Evolutionary conservation across 1,284 basidiomycete genomes (phyloP).

Genomic region (Ustilago esculenta): DNA sequence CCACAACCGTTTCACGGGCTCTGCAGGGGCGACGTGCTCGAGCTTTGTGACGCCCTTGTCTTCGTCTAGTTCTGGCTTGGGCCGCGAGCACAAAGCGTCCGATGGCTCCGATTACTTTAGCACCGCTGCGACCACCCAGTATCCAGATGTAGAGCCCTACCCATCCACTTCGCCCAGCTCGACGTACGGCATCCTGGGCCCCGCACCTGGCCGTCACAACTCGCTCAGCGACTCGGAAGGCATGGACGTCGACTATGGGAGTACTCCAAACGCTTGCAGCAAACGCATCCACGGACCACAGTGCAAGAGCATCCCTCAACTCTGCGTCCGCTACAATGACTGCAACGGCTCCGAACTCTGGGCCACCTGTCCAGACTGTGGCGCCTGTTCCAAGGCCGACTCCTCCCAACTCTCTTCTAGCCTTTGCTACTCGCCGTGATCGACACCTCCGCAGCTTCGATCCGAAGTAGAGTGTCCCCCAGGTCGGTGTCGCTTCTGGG

Average conservation of each 20-base stretch:
- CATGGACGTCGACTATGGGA: constrained; percentile 42
- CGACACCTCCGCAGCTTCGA: constrained; percentile 12
- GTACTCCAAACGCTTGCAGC: constrained; percentile 4
- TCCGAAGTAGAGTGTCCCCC: constrained; percentile 5
- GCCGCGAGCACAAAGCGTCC: constrained; percentile 27
- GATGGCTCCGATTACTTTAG: constrained; percentile 37
- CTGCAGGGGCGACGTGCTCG: not conserved
- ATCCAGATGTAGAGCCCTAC: constrained; percentile 35
- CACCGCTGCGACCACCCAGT: constrained; percentile 3
- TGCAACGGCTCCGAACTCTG: constrained; percentile 52
- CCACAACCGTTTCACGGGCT: constrained; percentile 19
- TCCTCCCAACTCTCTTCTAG: constrained; percentile 16
- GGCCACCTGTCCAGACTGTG: constrained; percentile 55
- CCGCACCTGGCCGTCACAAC: constrained; percentile 14
- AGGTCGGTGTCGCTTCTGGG: not conserved
- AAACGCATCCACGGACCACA: constrained; percentile 36
- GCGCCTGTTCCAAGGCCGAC: constrained; percentile 41
- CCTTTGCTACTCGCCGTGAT: constrained; percentile 46
- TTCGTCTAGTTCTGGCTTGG: constrained; percentile 16
- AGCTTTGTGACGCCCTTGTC: constrained; percentile 26
- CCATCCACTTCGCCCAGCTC: constrained; percentile 23
- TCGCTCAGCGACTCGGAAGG: constrained; percentile 4
- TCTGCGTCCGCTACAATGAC: constrained; percentile 52
- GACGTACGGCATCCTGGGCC: constrained; percentile 40
- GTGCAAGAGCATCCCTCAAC: constrained; percentile 58